Base-by-base conservation (phyloP, 1,284 basidiomycete genomes). In the Pascua guehoae region DNA sequence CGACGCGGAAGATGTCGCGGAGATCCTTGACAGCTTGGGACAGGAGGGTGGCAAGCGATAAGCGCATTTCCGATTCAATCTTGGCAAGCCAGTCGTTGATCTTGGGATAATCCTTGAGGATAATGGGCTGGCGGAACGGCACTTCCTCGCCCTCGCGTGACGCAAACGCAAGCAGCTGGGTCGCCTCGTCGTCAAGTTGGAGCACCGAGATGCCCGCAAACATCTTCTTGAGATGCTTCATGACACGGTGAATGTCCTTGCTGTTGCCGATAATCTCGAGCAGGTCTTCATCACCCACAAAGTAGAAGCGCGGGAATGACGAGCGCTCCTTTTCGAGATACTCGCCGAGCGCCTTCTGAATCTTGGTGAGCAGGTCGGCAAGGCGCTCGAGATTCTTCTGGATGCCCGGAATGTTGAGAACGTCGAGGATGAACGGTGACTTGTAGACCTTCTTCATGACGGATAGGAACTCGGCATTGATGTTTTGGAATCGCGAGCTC, bases 371-470 rank as follows among this genome's bases (percentile, higher is more conserved):
- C 41, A 97, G 81, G 66, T 99, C 96, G 0, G 92, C 91, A 5
- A 99, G 85, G 60, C 96, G 91, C 76, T 99, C 97, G 61, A 99
- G 81, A 64, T 89, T 93, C 79, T 98, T 98, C 79, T 98, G 94
- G 53, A 98, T 89, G 43, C 89, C 91, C 53, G 87, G 88, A 58
- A 98, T 97, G 73, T 94, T 93, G 82, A 98, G 85, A 51, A 99
- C 94, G 66, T 99, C 96, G 52, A 98, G 81, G 43, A 98, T 88
- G 72, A 96, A 96, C 0, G 96, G 94, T 16, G 95, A 97, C 79
- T 98, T 98, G 85, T 94, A 93, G 60, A 98, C 96, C 77, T 95
- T 96, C 81, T 98, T 98, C 94, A 99, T 98, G 63, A 98, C 91
- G 0, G 91, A 87, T 55, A 98, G 81, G 80, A 99, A 99, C 74